Base-by-base conservation (phyloP, 225 moss, liverwort and hornwort species). In the Antitrichia curtipendula region DNA sequence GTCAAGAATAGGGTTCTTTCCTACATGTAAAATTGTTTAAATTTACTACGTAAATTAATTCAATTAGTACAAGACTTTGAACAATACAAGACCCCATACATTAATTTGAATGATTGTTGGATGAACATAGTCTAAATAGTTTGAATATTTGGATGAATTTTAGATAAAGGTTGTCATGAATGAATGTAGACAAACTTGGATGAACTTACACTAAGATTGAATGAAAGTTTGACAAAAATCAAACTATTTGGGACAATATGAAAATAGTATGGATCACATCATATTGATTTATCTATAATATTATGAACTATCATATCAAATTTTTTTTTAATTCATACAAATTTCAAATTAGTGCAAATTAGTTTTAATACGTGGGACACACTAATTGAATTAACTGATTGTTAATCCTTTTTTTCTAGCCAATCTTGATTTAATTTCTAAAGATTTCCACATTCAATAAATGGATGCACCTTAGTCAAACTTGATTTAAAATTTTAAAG, bases 341-440 rank as follows among this genome's bases (percentile, higher is more conserved):
- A 73, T 47, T 0, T 47, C 18, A 47, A 72, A 73, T 18, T 73
- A 31, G 7, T 47, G 7, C 1, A 72, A 45, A 72, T 17, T 10
- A 10, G 6, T 45, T 1, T 29, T 10, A 45, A 22, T 20, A 34
- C 0, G 0, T 32, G 13, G 21, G 5, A 2, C 0, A 3, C 2
- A 52, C 14, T 52, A 22, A 36, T 36, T 36, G 5, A 23, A 22
- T 34, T 13, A 52, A 52, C 1, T 36, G 23, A 75, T 52, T 52
- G 36, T 1, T 36, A 36, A 23, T 75, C 8, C 2, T 34, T 52
- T 75, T 2, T 2, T 52, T 75, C 1, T 14, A 52, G 13, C 3
- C 8, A 75, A 75, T 34, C 52, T 22, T 52, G 3, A 34, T 16
- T 52, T 9, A 12, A 34, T 14, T 3, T 3, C 23, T 23, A 23